Evolutionary conservation across 1,284 basidiomycete species (phyloP).

Genomic region (Apiotrichum montevideense): DNA sequence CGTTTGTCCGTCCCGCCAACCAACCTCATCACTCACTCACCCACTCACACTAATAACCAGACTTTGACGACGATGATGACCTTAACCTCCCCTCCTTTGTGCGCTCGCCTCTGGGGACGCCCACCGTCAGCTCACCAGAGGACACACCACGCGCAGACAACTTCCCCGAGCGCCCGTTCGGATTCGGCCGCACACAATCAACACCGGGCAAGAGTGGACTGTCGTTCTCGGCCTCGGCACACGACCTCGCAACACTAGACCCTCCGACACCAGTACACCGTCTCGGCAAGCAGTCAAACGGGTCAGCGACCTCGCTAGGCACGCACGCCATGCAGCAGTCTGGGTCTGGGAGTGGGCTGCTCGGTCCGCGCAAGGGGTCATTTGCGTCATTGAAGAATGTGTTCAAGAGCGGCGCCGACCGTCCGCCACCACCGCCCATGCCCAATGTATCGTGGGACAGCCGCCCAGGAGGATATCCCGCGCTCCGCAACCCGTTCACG

Average conservation of each 20-base stretch:
- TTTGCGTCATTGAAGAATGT: constrained; percentile 83
- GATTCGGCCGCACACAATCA: neutral
- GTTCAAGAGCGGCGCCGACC: constrained; percentile 55
- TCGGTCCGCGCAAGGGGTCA: constrained; percentile 60
- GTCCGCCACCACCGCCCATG: constrained; percentile 21
- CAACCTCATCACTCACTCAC: too few species aligned
- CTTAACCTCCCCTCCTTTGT: constrained; percentile 29
- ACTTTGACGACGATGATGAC: constrained; percentile 43
- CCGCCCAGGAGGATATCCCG: constrained; percentile 32
- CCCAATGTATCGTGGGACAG: constrained; percentile 32
- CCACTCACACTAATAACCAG: constrained; percentile 9
- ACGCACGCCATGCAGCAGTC: constrained; percentile 19
- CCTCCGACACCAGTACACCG: neutral
- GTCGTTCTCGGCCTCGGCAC: constrained; percentile 7
- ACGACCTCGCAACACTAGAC: constrained; percentile 8
- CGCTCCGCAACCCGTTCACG: constrained; percentile 43
- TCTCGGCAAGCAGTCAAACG: constrained; percentile 41
- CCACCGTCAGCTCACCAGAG: constrained; percentile 23
- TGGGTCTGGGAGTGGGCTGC: constrained; percentile 17
- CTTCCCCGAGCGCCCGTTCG: neutral
- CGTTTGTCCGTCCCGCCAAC: too few species aligned
- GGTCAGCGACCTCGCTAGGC: constrained; percentile 47
- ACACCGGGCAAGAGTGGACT: neutral
- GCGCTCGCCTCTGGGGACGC: constrained; percentile 23
- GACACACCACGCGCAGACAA: constrained; percentile 8